Evolutionary conservation across 805 yeast species (phyloP).

Genomic region (Millerozyma acaciae): DNA sequence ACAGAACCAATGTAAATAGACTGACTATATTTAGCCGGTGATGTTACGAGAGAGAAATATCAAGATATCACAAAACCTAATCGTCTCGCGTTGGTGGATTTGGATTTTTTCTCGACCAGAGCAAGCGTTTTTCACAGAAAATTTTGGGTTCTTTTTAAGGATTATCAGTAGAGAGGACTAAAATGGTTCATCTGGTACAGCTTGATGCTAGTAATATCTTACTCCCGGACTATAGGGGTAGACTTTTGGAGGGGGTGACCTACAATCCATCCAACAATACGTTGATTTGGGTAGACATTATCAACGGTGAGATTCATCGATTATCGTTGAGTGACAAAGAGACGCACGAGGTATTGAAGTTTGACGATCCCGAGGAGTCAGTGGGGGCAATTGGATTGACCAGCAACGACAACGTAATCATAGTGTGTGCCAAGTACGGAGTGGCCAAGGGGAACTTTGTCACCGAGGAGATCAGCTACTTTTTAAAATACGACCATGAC

Average conservation of each 20-base stretch:
- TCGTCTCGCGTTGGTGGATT: neutral
- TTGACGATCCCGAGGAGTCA: conserved; percentile 34
- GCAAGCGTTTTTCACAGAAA: neutral
- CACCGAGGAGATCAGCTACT: conserved; percentile 32
- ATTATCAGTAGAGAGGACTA: no score
- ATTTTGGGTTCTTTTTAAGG: neutral
- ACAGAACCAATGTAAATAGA: conserved; percentile 1
- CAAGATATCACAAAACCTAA: neutral
- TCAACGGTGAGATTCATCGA: conserved; percentile 36
- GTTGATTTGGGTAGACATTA: conserved; percentile 44
- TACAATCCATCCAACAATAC: conserved; percentile 55
- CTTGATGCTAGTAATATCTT: conserved; percentile 12
- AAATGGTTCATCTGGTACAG: neutral
- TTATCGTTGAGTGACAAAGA: conserved; percentile 16
- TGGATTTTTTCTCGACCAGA: neutral
- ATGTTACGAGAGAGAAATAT: neutral
- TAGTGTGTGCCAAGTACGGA: conserved; percentile 66
- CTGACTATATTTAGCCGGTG: no score
- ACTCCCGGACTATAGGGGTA: conserved; percentile 32
- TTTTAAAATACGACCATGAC: conserved; percentile 36
- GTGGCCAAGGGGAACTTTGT: conserved; percentile 51
- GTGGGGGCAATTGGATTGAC: conserved; percentile 77
- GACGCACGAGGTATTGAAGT: conserved; percentile 35
- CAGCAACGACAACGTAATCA: conserved; percentile 45
- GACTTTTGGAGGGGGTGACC: conserved; percentile 65